A percentile compares a stretch with the other conserved stretches of the same genome.
Conservation (phyloP, 2,329 filamentous ascomycete species). For the Annulohypoxylon truncatum region DNA sequence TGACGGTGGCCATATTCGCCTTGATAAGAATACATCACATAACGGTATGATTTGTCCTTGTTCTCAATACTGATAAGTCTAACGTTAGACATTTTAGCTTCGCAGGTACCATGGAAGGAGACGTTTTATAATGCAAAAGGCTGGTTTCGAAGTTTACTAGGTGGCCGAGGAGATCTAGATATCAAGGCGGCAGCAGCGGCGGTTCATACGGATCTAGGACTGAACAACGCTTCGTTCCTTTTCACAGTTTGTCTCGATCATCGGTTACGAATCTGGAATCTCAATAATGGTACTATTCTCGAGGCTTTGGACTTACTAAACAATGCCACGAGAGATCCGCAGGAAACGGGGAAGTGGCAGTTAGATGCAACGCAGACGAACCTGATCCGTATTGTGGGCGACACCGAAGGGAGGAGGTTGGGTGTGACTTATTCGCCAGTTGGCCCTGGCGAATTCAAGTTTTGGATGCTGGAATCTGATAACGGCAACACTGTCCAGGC, state of each 20-base stretch:
- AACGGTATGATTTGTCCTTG: constrained; percentile 55
- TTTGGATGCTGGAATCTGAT: constrained; percentile 80
- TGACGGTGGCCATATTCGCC: constrained; percentile 78
- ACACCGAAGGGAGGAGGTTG: constrained; percentile 62
- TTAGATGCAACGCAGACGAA: constrained; percentile 84
- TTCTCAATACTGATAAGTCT: constrained; percentile 19
- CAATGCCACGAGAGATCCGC: constrained; percentile 71
- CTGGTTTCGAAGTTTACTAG: constrained; percentile 75
- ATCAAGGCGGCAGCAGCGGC: constrained; percentile 74
- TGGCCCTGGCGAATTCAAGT: constrained; percentile 90
- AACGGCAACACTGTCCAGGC: constrained; percentile 73
- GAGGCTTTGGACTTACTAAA: constrained; percentile 82
- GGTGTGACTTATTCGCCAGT: constrained; percentile 90
- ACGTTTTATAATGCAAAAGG: constrained; percentile 78
- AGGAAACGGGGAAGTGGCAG: constrained; percentile 77
- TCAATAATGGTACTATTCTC: constrained; percentile 81
- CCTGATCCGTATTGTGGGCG: constrained; percentile 77
- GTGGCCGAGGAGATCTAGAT: constrained; percentile 73
- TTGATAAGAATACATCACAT: constrained; percentile 69
- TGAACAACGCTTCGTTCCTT: constrained; percentile 63
- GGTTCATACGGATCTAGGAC: constrained; percentile 63
- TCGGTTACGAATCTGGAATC: constrained; percentile 88
- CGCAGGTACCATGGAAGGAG: constrained; percentile 71
- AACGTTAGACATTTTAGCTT: constrained; percentile 43
- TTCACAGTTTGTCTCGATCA: constrained; percentile 93